A percentile compares a stretch with the other conserved stretches of the same genome.
Evolutionary conservation across 495 filamentous ascomycete genomes (phyloP).

Genomic region (Daldinia vernicosa): DNA sequence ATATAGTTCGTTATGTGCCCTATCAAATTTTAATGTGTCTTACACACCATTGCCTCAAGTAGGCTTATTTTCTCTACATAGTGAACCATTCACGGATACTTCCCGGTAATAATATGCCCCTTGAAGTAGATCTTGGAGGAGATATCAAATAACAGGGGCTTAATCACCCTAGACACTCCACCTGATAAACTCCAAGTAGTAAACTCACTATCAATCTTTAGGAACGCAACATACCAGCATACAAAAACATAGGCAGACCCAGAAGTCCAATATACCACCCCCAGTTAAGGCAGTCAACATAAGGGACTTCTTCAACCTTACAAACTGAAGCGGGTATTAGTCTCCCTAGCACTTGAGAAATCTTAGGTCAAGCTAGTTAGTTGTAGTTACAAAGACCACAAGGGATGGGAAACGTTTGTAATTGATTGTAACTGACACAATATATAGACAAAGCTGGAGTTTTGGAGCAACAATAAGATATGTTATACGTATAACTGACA

Average conservation of each 20-base stretch:
- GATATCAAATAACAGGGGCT: neutral
- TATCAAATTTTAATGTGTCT: neutral
- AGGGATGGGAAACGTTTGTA: neutral
- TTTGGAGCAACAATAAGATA: neutral
- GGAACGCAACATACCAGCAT: too few species aligned
- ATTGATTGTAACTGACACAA: neutral
- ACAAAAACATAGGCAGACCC: neutral
- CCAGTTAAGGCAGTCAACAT: neutral
- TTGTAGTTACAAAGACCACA: neutral
- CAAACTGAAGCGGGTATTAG: neutral
- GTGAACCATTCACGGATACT: neutral
- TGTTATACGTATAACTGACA: neutral
- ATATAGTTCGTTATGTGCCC: too few species aligned
- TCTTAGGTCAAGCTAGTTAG: neutral
- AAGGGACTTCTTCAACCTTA: neutral
- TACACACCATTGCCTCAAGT: neutral
- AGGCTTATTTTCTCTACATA: neutral
- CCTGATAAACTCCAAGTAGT: neutral
- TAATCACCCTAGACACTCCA: neutral
- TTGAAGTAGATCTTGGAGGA: neutral
- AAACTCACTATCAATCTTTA: neutral
- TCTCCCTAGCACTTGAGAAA: neutral
- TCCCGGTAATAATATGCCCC: neutral
- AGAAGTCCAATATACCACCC: neutral
- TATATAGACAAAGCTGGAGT: neutral